Evolutionary conservation across 2,329 filamentous ascomycete species (phyloP).

Genomic region (Paraconiothyrium sp.): DNA sequence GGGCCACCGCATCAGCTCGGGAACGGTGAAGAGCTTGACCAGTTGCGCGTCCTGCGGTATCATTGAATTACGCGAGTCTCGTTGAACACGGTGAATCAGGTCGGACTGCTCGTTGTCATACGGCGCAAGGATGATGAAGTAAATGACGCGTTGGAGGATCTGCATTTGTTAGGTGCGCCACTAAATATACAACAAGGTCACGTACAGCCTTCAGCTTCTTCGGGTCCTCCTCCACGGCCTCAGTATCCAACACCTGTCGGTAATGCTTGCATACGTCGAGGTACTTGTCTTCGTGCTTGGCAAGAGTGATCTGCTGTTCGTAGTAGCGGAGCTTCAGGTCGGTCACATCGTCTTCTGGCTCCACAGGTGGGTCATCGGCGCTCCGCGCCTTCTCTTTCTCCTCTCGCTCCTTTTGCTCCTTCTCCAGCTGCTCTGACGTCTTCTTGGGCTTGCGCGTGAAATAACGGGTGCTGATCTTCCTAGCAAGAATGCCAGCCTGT

Average conservation of each 20-base stretch:
- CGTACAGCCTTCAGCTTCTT: slow-evolving; percentile 84
- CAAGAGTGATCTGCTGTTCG: slow-evolving; percentile 93
- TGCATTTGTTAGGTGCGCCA: slow-evolving; percentile 49
- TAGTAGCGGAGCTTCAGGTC: slow-evolving; percentile 96
- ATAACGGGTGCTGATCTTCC: slow-evolving; percentile 97
- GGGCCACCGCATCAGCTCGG: slow-evolving; percentile 98
- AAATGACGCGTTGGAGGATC: slow-evolving; percentile 94
- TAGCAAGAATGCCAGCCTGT: slow-evolving; percentile 89
- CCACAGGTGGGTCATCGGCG: slow-evolving; percentile 78
- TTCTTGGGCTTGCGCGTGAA: slow-evolving; percentile 91
- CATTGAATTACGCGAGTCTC: slow-evolving; percentile 81
- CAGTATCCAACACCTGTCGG: slow-evolving; percentile 93
- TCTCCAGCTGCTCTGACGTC: slow-evolving; percentile 86
- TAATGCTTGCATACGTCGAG: slow-evolving; percentile 98
- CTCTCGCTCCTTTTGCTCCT: slow-evolving; percentile 85
- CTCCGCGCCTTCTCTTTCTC: slow-evolving; percentile 84
- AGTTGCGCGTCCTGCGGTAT: slow-evolving; percentile 84
- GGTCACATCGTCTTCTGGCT: slow-evolving; percentile 87
- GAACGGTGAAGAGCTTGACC: slow-evolving; percentile 92
- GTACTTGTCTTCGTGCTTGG: slow-evolving; percentile 98
- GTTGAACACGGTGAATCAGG: slow-evolving; percentile 89
- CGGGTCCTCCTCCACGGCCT: slow-evolving; percentile 90
- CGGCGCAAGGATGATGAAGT: slow-evolving; percentile 94
- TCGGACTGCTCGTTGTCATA: slow-evolving; percentile 99
- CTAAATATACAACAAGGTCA: slow-evolving; percentile 18